These are phyloP conservation scores for Phytophthora quininea DNA, from an alignment of 352 stramenopile genomes.

Conservation along the genomic window DNA sequence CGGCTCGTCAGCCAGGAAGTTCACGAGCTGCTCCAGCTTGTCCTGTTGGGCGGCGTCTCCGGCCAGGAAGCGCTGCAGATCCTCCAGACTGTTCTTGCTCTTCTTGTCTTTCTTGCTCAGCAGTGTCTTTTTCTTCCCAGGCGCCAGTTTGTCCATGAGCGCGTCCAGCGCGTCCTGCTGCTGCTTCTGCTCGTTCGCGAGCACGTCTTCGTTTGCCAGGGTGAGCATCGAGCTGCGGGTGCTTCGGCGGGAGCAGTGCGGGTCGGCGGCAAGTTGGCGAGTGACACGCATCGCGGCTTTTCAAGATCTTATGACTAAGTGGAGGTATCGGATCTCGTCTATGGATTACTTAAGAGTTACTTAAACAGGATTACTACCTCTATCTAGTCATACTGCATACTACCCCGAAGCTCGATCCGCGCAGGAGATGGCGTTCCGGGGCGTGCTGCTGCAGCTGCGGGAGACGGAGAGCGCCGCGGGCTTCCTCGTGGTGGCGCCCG, in stretches of 20 bases:
- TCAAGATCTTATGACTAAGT: conserved; percentile 19
- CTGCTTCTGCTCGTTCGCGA: conserved; percentile 28
- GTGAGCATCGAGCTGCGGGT: not conserved
- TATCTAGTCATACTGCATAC: no score
- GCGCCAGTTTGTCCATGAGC: conserved; percentile 23
- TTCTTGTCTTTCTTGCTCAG: not conserved
- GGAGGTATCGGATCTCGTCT: conserved; percentile 8
- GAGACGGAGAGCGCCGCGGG: conserved; percentile 33
- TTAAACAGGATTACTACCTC: no score
- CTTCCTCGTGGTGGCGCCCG: conserved; percentile 62
- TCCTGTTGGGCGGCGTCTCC: conserved; percentile 19
- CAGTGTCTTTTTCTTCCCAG: no score
- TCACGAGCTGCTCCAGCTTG: conserved; percentile 35
- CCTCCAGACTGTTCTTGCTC: conserved; percentile 1
- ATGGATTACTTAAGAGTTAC: not conserved
- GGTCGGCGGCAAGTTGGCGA: not conserved
- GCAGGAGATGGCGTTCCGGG: conserved; percentile 67
- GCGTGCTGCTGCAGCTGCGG: conserved; percentile 54
- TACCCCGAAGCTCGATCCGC: not conserved
- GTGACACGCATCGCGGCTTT: conserved; percentile 15
- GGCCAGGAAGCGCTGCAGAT: conserved; percentile 22
- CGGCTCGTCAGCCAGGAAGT: conserved; percentile 21
- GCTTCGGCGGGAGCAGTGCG: not conserved
- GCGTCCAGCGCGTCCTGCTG: conserved; percentile 27
- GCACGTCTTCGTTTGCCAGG: conserved; percentile 14